Conservation (phyloP, 257 asterid species). For the Misopates orontium region DNA sequence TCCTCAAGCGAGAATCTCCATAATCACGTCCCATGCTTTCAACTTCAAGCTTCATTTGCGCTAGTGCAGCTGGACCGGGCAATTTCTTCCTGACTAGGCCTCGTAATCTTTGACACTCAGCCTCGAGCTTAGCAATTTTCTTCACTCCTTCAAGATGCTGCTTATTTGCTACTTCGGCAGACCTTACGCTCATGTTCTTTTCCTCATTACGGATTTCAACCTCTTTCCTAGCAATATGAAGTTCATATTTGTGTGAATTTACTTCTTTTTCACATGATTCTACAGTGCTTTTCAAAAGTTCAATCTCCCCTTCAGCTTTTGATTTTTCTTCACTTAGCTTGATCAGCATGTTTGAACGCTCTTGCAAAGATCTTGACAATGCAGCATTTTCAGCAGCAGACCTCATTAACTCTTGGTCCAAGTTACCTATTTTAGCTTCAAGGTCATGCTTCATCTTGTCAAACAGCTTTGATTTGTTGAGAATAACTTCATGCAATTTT, state of each 20-base stretch:
- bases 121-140: conserved; percentile 91
- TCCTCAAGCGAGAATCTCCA: conserved; percentile 73
- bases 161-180: conserved; percentile 94
- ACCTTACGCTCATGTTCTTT: conserved; percentile 81
- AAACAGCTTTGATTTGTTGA: conserved; percentile 63
- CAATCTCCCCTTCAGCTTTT: conserved; percentile 75
- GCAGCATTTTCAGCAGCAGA: conserved; percentile 89
- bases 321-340: conserved; percentile 81
- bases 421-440: conserved; percentile 58
- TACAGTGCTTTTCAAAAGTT: conserved; percentile 56
- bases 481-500: conserved; percentile 65
- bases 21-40: conserved; percentile 76
- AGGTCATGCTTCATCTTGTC: conserved; percentile 80
- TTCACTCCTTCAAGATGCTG: conserved; percentile 92
- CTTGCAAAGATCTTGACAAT: conserved; percentile 85
- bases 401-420: conserved; percentile 75
- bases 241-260: conserved; percentile 78
- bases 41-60: conserved; percentile 98
- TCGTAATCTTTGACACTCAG: conserved; percentile 93
- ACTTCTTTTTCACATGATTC: conserved; percentile 77
- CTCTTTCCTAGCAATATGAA: conserved; percentile 79
- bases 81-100: conserved; percentile 91
- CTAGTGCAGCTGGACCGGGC: conserved; percentile 97
- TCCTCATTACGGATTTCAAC: conserved; percentile 93
- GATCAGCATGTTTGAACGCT: conserved; percentile 82